Evolutionary conservation across 352 stramenopile genomes (phyloP), one percentile per base, ranked within the genome.

Genomic region (Globisporangium splendens): DNA sequence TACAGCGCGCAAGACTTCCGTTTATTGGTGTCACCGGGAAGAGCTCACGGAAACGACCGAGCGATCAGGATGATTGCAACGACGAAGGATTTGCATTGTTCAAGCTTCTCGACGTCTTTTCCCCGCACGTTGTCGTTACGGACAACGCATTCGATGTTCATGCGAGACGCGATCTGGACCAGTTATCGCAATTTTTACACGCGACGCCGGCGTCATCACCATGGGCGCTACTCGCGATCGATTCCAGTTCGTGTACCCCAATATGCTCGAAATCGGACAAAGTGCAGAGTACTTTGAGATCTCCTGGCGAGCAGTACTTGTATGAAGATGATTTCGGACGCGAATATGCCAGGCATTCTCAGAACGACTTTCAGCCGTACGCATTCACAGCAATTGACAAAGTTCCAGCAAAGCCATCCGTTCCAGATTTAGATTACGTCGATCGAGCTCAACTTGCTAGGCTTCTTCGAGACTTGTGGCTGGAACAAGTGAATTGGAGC

Each of bases 181-280:
- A 65, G 12, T 60, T 86, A 33, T 51, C 61, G 18, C 71, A 57
- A 8, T 77, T 75, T 46, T 55, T 81, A 22, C 43, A 68, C 35
- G 35, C 74, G 17, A 78, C 75, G 46, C 56, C 63, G 0, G 59
- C 64, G 12, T 69, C 65, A 22, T 75, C 70, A 28, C 62, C 63
- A 18, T 92, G 79, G 78, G 63, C 66, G 12, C 68, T 90, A 17
- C 20, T 92, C 14, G 71, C 79, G 0, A 75, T 89, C 41, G 82
- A 92, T 52, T 88, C 77, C 1, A 71, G 63, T 15, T 77, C 70
- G 7, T 88, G 66, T 21, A 65, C 78, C 14, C 77, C 82, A 4
- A 60, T 72, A 8, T 76, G 88, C 56, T 70, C 70, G 7, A 54
- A 72, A 21, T 79, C 73, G 0, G 64, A 66, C 33, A 61, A 69